Evolutionary conservation across 495 filamentous ascomycete species (phyloP), one percentile per base, ranked within the genome.

Genomic region (Penicillium diatomitis): DNA sequence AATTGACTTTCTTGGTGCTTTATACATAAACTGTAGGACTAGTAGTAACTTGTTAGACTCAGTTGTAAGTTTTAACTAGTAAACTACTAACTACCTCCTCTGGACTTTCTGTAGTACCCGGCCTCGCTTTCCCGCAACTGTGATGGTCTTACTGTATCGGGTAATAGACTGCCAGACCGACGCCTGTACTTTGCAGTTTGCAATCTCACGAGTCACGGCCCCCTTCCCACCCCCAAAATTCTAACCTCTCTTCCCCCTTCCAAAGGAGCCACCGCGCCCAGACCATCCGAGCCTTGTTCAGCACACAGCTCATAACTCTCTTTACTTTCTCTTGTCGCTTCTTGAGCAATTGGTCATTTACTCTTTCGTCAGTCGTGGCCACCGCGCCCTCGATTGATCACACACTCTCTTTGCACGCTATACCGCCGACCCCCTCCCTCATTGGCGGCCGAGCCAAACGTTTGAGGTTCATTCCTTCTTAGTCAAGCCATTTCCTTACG

Each of bases 371-470:
- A 29, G 52, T 54, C 48, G 31, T 44, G 41, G 41, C 41, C 41
- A 44, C 11, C 41, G 41, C 41, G 41, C 41, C 31, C 8, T 50
- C 51, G 38, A 49, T 51, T 54, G 50, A 56, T 53, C 53, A 52
- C 54, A 56, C 51, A 34, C 55, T 48, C 48, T 43, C 47, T 47
- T 46, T 52, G 57, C 20, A 1, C 20, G 20, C 20, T 20, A 20
- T 20, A 20, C 20, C 54, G 52, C 53, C 41, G 46, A 46, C 53
- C 50, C 51, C 46, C 50, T 51, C 46, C 55, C 12, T 44, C 36
- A 41, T 50, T 45, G 44, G 44, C 48, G 41, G 56, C 55, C 60
- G 36, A 56, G 58, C 61, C 66, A 65, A 46, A 69, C 66, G 65
- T 71, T 69, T 63, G 50, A 37, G 44, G 20, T 35, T 50, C 46